These are phyloP conservation scores for Didymella lethalis DNA, from an alignment of 2,329 filamentous ascomycete species.

Conservation along the genomic window DNA sequence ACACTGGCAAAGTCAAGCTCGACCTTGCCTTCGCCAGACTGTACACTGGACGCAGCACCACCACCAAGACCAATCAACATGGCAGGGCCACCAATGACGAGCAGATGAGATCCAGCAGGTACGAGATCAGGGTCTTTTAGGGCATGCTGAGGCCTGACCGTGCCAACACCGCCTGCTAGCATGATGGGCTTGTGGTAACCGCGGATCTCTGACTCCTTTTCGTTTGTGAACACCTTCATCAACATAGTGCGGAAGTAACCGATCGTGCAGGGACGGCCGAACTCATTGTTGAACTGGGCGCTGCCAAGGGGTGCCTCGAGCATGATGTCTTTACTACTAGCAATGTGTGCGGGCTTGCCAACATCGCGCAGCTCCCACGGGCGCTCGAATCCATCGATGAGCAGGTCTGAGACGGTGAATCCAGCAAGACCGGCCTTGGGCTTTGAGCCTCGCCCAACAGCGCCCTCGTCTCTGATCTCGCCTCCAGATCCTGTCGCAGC, in stretches of 20 bases:
- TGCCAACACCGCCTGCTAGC: constrained; percentile 95
- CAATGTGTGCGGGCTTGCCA: constrained; percentile 89
- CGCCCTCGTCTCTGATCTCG: constrained; percentile 94
- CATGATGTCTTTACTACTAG: constrained; percentile 96
- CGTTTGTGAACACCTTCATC: constrained; percentile 68
- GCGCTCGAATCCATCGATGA: constrained; percentile 81
- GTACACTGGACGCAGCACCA: constrained; percentile 90
- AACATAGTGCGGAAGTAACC: constrained; percentile 93
- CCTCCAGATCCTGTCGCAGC: constrained; percentile 95
- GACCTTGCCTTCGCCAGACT: constrained; percentile 85
- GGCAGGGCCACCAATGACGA: constrained; percentile 92
- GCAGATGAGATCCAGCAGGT: constrained; percentile 83
- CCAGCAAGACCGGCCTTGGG: constrained; percentile 92
- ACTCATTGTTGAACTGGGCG: constrained; percentile 97
- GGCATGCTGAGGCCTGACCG: constrained; percentile 87
- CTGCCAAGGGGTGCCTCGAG: constrained; percentile 94
- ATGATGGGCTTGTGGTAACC: constrained; percentile 99
- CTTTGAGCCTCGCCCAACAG: constrained; percentile 88
- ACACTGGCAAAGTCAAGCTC: constrained; percentile 97
- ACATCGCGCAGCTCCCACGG: constrained; percentile 88
- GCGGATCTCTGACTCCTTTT: constrained; percentile 73
- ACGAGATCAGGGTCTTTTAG: constrained; percentile 84
- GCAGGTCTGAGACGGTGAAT: constrained; percentile 93
- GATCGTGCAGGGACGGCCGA: constrained; percentile 85
- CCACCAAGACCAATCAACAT: constrained; percentile 98